These are phyloP conservation scores for Apodospora peruviana DNA, from an alignment of 495 filamentous ascomycete genomes.

Conservation along the genomic window DNA sequence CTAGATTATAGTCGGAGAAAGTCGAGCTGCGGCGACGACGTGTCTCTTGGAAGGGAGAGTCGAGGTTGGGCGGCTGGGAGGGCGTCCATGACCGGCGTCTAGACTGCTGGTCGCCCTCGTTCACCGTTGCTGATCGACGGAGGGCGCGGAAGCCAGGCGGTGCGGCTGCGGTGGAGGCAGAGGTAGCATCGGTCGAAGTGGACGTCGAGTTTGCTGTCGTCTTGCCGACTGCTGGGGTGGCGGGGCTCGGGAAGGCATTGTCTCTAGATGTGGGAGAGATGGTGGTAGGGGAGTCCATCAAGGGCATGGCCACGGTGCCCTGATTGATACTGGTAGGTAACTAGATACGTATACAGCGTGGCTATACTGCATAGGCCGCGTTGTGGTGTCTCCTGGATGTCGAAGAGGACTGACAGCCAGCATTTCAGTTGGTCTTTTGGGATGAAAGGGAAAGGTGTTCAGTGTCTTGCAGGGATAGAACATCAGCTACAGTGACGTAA, in stretches of 20 bases:
- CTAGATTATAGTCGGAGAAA: conserved; percentile 64
- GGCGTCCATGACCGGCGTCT: conserved; percentile 5
- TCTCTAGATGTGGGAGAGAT: background rate
- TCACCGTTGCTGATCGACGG: conserved; percentile 27
- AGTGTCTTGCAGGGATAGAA: no score
- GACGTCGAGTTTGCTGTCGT: background rate
- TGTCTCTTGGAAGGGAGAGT: conserved; percentile 17
- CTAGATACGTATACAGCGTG: no score
- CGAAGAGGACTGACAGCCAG: no score
- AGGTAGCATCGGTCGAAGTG: background rate
- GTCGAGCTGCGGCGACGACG: conserved; percentile 63
- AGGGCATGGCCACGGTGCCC: background rate
- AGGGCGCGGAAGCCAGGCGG: conserved; percentile 19
- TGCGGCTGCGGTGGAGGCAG: conserved; percentile 8
- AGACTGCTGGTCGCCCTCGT: conserved; percentile 20
- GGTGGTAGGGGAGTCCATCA: conserved; percentile 1
- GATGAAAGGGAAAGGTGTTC: no score
- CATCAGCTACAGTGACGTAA: no score
- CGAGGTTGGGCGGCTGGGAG: conserved; percentile 10
- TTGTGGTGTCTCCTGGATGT: no score
- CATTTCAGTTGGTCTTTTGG: no score
- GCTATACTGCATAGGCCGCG: no score
- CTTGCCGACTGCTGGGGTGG: background rate
- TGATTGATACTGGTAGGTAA: no score
- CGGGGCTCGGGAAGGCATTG: conserved; percentile 2